phyloP scores from a whole-genome alignment of 169 alveolate species.

The Blepharisma undulans region DNA sequence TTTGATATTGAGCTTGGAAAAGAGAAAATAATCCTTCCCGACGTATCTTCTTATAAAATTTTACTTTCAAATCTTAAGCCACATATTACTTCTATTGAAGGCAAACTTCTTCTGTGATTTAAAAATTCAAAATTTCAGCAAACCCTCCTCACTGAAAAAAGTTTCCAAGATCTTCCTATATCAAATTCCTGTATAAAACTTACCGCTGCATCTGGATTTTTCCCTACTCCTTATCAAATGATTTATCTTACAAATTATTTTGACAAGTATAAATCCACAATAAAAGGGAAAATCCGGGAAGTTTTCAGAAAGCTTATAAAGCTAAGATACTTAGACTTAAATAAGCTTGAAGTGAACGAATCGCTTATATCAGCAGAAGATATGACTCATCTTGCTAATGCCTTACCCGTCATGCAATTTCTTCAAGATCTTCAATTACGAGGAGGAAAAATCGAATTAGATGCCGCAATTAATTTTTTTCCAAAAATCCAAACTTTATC shows the following conservation, averaged over 20 bases:
- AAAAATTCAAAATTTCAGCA: background rate
- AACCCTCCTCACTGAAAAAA: background rate
- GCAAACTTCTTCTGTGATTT: background rate
- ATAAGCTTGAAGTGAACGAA: background rate
- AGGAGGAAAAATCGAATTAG: background rate
- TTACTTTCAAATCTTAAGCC: background rate
- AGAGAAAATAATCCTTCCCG: background rate
- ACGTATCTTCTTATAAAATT: background rate
- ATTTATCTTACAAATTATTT: background rate
- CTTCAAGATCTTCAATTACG: background rate
- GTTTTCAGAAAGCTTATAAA: background rate
- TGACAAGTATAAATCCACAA: background rate
- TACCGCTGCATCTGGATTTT: background rate
- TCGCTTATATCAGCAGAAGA: background rate
- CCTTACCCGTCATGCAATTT: background rate
- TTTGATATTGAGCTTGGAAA: background rate
- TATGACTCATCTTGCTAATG: background rate
- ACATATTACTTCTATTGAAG: background rate
- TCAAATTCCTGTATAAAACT: background rate
- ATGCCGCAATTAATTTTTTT: background rate
- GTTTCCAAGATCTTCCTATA: background rate
- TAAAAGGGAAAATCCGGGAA: background rate
- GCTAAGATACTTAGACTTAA: background rate
- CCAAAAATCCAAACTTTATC: background rate
- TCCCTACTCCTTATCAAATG: background rate